Percentiles rank a stretch among this genome's conserved stretches.
Conservation (phyloP, 768 basidiomycete genomes). For the Mycena metata region DNA sequence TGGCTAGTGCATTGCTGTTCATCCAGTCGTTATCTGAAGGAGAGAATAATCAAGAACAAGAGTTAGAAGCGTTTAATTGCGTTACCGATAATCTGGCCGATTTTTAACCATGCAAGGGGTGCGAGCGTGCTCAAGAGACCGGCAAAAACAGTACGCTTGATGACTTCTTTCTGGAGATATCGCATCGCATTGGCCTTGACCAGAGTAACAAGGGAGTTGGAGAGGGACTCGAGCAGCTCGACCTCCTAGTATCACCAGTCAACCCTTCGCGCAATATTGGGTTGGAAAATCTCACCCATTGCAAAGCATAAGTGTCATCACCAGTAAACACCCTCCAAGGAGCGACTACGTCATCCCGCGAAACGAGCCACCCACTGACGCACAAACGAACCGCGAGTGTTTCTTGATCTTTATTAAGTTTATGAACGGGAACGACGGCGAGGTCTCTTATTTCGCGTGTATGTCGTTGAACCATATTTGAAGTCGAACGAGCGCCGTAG, state of each 20-base stretch:
- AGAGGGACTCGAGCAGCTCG: constrained; percentile 63
- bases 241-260: constrained; percentile 59
- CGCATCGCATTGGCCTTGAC: constrained; percentile 64
- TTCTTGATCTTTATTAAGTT: constrained; percentile 50
- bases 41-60: background rate
- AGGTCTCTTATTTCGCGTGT: constrained; percentile 68
- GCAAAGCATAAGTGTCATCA: constrained; percentile 68
- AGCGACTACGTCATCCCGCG: constrained; percentile 59
- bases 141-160: constrained; percentile 66
- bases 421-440: constrained; percentile 61
- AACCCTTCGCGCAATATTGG: background rate
- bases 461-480: constrained; percentile 63
- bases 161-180: constrained; percentile 62
- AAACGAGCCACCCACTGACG: constrained; percentile 67
- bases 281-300: constrained; percentile 60
- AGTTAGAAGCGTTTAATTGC: background rate
- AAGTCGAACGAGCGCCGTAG: constrained; percentile 65
- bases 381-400: constrained; percentile 67
- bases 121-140: constrained; percentile 63
- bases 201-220: constrained; percentile 59
- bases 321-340: constrained; percentile 67
- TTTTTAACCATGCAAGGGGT: constrained; percentile 63
- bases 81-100: constrained; percentile 68
- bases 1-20: constrained; percentile 64
- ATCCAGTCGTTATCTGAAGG: constrained; percentile 70